Evolutionary conservation across 768 basidiomycete genomes (phyloP).

Genomic region (Pleurotus pulmonarius): DNA sequence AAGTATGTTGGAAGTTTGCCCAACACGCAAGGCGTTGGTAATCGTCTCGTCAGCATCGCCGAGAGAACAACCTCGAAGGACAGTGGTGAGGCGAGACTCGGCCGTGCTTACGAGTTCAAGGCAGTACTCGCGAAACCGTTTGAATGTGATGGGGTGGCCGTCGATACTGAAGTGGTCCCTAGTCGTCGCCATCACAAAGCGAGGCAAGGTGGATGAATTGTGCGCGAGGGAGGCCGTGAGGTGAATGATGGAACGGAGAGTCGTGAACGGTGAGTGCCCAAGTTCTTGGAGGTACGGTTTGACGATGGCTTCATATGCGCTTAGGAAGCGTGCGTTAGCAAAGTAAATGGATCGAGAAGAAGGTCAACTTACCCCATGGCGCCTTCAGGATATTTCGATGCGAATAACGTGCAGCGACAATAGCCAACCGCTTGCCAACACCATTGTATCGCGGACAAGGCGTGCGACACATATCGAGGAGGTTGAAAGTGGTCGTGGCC

Average conservation of each 20-base stretch:
- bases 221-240: not conserved
- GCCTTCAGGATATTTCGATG: not conserved
- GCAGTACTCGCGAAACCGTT: not conserved
- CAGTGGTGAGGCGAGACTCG: not conserved
- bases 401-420: not conserved
- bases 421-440: not conserved
- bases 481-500: not conserved
- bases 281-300: constrained; percentile 1
- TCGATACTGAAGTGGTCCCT: constrained; percentile 1
- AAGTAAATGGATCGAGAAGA: not conserved
- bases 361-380: not conserved
- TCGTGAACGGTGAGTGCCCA: not conserved
- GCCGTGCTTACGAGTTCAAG: not conserved
- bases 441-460: constrained; percentile 6
- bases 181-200: not conserved
- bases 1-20: not conserved
- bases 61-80: not conserved
- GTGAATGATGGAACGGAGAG: constrained; percentile 1
- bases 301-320: constrained; percentile 4
- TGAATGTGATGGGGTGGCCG: constrained; percentile 1
- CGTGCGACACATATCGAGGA: not conserved
- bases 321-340: not conserved
- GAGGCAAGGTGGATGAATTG: constrained; percentile 2
- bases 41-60: not conserved
- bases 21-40: not conserved